Conservation (phyloP, 495 filamentous ascomycete species). For the Tuber indicum region DNA sequence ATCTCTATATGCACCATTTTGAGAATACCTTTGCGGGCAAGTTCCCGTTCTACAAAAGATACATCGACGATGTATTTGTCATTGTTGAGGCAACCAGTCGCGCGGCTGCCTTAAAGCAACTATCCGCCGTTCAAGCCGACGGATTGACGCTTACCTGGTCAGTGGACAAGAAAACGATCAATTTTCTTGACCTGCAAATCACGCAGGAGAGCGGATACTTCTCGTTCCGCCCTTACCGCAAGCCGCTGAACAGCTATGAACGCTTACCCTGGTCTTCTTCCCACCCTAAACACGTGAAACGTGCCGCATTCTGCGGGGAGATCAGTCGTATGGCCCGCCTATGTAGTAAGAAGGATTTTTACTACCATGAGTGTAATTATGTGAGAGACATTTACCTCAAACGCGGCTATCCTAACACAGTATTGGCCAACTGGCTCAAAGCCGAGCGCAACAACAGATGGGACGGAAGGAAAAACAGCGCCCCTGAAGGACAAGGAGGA, state of each 20-base stretch:
- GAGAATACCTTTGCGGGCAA: too few relatives aligned
- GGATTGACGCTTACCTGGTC: neutral
- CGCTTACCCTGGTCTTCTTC: constrained; percentile 6
- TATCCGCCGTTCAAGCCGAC: neutral
- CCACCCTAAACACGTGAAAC: neutral
- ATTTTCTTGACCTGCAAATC: neutral
- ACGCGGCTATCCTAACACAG: too few relatives aligned
- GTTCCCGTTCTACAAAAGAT: neutral
- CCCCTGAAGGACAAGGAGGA: too few relatives aligned
- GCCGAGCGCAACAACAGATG: too few relatives aligned
- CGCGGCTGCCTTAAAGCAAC: neutral
- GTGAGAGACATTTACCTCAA: too few relatives aligned
- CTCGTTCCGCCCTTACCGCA: constrained; percentile 6
- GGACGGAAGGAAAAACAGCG: too few relatives aligned
- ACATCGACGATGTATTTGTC: neutral
- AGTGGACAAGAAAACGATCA: neutral
- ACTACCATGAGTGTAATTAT: neutral
- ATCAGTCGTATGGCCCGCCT: constrained; percentile 7
- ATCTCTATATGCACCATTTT: neutral
- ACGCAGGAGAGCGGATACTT: neutral
- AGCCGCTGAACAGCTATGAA: constrained; percentile 6
- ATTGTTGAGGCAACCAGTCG: neutral
- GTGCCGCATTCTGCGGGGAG: neutral
- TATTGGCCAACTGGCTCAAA: too few relatives aligned
- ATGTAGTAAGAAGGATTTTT: neutral